These are phyloP conservation scores for Artemisia annua DNA, from an alignment of 129 eudicot species.

Conservation along the genomic window DNA sequence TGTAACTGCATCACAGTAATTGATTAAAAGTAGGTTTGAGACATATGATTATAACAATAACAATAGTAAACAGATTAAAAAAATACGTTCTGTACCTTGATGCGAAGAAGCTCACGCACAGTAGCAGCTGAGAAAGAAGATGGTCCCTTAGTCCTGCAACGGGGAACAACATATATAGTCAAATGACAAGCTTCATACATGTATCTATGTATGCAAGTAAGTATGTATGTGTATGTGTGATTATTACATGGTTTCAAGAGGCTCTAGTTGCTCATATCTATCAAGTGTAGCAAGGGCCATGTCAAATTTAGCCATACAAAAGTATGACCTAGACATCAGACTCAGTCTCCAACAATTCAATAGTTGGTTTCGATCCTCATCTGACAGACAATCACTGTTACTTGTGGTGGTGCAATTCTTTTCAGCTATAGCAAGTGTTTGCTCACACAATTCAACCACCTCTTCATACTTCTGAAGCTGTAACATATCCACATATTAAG, in stretches of 20 bases:
- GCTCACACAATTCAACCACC: conserved; percentile 58
- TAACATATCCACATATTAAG: conserved; percentile 16
- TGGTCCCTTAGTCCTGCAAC: conserved; percentile 38
- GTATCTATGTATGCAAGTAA: not conserved
- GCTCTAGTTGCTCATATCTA: conserved; percentile 50
- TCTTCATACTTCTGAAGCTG: conserved; percentile 77
- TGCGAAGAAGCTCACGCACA: conserved; percentile 61
- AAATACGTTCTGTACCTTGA: conserved; percentile 53
- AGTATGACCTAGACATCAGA: conserved; percentile 60
- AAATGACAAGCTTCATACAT: conserved; percentile 7
- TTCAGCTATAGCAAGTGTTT: conserved; percentile 60
- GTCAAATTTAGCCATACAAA: conserved; percentile 72
- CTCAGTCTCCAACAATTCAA: conserved; percentile 70
- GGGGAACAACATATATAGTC: not conserved
- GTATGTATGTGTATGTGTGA: conserved; percentile 4
- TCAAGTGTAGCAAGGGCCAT: conserved; percentile 61
- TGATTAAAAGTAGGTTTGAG: not conserved
- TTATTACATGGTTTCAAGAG: conserved; percentile 43
- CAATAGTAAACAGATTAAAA: not conserved
- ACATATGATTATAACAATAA: not conserved
- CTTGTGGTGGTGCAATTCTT: conserved; percentile 38
- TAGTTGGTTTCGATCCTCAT: conserved; percentile 29
- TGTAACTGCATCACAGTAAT: not conserved
- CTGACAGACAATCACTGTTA: conserved; percentile 19
- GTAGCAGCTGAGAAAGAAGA: conserved; percentile 49